These are phyloP conservation scores for Tolypocladium album DNA, from an alignment of 2,329 filamentous ascomycete species.

Conservation along the genomic window DNA sequence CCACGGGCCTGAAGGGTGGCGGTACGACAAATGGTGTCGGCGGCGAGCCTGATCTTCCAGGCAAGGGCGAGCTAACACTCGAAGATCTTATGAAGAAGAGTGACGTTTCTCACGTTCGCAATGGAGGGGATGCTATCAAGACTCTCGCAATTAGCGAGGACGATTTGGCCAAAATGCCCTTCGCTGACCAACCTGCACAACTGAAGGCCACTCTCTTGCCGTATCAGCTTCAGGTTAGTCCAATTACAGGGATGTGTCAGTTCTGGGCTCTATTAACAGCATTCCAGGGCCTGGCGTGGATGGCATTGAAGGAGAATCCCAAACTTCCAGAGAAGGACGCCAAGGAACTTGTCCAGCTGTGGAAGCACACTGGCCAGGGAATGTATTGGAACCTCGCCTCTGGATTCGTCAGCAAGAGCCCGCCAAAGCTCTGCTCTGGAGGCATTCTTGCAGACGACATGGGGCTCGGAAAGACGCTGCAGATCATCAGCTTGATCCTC, in stretches of 20 bases:
- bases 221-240: slow-evolving; percentile 57
- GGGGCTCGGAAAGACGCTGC: slow-evolving; percentile 83
- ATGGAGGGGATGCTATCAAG: slow-evolving; percentile 54
- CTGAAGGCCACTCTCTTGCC: slow-evolving; percentile 61
- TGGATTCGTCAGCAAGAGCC: slow-evolving; percentile 46
- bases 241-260: not conserved
- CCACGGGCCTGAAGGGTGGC: slow-evolving; percentile 26
- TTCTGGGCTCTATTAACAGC: slow-evolving; percentile 8
- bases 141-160: slow-evolving; percentile 62
- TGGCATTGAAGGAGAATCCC: slow-evolving; percentile 66
- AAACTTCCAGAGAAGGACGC: slow-evolving; percentile 47
- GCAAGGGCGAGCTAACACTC: slow-evolving; percentile 34
- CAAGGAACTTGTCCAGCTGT: slow-evolving; percentile 59
- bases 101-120: slow-evolving; percentile 55
- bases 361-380: slow-evolving; percentile 45
- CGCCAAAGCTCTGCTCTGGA: slow-evolving; percentile 60
- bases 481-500: slow-evolving; percentile 72
- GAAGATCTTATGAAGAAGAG: slow-evolving; percentile 57
- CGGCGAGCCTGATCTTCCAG: slow-evolving; percentile 8
- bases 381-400: slow-evolving; percentile 50
- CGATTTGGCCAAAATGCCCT: slow-evolving; percentile 59
- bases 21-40: slow-evolving; percentile 26
- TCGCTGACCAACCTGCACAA: slow-evolving; percentile 54
- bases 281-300: slow-evolving; percentile 65
- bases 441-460: slow-evolving; percentile 85